These are phyloP conservation scores for Russula sp. DNA, from an alignment of 768 basidiomycete species.

Conservation along the genomic window DNA sequence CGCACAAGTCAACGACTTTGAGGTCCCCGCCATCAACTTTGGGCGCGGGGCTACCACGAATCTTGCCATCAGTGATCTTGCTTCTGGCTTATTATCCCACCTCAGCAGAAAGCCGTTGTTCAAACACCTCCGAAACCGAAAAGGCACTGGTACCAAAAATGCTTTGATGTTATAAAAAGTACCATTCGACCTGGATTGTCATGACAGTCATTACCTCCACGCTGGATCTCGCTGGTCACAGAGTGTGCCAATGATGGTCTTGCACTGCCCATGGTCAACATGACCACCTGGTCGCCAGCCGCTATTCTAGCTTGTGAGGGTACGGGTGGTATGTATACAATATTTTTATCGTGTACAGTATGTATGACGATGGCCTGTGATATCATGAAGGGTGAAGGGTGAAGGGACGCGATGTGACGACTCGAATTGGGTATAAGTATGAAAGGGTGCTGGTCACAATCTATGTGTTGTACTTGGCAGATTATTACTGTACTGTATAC, in stretches of 20 bases:
- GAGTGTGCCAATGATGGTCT: neutral
- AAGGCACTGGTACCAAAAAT: conserved; percentile 4
- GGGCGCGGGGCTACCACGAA: neutral
- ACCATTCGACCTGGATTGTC: too few relatives aligned
- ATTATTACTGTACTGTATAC: neutral
- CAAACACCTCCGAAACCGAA: neutral
- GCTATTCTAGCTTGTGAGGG: neutral
- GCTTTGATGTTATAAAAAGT: neutral
- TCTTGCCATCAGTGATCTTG: neutral
- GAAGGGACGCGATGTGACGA: neutral
- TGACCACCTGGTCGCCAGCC: too few relatives aligned
- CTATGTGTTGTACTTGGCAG: neutral
- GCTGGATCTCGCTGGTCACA: neutral
- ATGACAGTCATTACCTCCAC: too few relatives aligned
- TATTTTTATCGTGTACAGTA: neutral
- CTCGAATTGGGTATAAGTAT: neutral
- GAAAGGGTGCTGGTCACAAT: neutral
- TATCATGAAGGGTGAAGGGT: neutral
- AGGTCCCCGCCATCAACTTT: neutral
- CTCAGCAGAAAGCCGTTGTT: neutral
- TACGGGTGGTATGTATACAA: neutral
- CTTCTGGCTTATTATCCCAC: neutral
- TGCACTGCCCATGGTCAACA: neutral
- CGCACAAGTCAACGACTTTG: neutral
- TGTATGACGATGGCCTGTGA: neutral